Evolutionary conservation across 345 rosid species (phyloP), one percentile per base, ranked within the genome.

Genomic region (Firmiana major): DNA sequence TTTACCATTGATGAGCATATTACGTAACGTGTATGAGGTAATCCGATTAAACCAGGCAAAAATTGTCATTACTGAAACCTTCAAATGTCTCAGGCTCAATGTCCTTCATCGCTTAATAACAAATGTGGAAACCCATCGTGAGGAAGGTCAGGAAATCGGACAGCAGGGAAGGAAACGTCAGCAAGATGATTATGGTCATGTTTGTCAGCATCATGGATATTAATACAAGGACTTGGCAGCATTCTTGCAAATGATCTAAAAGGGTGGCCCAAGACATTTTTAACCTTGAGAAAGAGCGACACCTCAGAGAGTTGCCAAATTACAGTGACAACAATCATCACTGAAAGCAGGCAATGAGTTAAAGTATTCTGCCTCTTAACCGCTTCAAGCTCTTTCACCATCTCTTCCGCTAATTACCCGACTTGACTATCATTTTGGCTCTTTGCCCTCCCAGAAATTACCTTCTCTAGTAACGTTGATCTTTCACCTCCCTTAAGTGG

Each of bases 281-380:
- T 90, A 59, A 92, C 74, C 76, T 81, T 84, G 85, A 89, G 74
- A 75, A 93, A 69, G 64, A 95, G 81, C 0, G 94, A 85, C 77
- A 88, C 86, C 79, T 95, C 92, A 3, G 99, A 93, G 40, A 90
- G 68, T 80, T 93, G 98, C 97, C 99, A 95, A 11, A 86, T 70
- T 19, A 89, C 36, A 5, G 97, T 90, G 36, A 95, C 83, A 40
- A 88, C 83, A 75, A 93, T 90, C 91, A 89, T 64, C 73, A 73
- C 83, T 5, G 97, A 90, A 48, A 95, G 86, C 7, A 95, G 90
- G 75, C 91, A 79, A 74, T 95, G 97, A 0, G 98, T 93, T 11
- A 87, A 57, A 6, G 71, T 67, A 78, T 93, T 94, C 88, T 94
- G 98, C 85, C 75, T 85, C 88, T 83, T 86, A 77, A 94, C 79